phyloP scores from a whole-genome alignment of 768 basidiomycete genomes.

The Amanita inopinata region DNA sequence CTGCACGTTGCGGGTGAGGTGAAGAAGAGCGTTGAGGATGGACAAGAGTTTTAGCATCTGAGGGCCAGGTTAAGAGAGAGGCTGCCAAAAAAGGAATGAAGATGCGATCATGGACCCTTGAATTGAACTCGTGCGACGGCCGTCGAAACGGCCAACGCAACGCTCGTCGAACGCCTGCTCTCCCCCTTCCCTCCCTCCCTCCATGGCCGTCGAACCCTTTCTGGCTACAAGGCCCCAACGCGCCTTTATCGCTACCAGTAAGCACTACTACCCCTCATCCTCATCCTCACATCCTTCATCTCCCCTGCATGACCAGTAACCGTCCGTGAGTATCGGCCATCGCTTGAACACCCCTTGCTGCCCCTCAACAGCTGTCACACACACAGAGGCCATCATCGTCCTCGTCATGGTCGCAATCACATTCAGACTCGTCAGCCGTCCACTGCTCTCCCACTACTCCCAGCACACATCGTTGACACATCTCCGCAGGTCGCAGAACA shows the following conservation, averaged over 20 bases:
- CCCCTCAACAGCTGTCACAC: constrained; percentile 1
- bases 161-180: constrained; percentile 3
- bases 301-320: constrained; percentile 34
- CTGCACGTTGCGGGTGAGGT: constrained; percentile 39
- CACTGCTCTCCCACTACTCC: too few relatives aligned
- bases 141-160: too few relatives aligned
- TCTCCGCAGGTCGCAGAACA: constrained; percentile 37
- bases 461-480: constrained; percentile 5
- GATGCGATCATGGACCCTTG: too few relatives aligned
- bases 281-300: constrained; percentile 10
- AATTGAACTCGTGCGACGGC: too few relatives aligned
- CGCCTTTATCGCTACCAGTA: constrained; percentile 65
- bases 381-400: constrained; percentile 64
- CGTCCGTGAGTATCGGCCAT: constrained; percentile 48
- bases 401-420: constrained; percentile 65
- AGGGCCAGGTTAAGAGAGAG: constrained; percentile 5
- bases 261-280: constrained; percentile 16
- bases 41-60: constrained; percentile 35
- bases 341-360: not conserved
- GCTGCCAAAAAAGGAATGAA: not conserved
- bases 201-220: constrained; percentile 65
- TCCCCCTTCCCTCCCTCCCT: constrained; percentile 9
- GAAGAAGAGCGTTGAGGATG: constrained; percentile 30
- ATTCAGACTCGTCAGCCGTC: constrained; percentile 55
- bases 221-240: constrained; percentile 65